These are phyloP conservation scores for Populus tremula DNA, from an alignment of 345 rosid species.

Conservation along the genomic window DNA sequence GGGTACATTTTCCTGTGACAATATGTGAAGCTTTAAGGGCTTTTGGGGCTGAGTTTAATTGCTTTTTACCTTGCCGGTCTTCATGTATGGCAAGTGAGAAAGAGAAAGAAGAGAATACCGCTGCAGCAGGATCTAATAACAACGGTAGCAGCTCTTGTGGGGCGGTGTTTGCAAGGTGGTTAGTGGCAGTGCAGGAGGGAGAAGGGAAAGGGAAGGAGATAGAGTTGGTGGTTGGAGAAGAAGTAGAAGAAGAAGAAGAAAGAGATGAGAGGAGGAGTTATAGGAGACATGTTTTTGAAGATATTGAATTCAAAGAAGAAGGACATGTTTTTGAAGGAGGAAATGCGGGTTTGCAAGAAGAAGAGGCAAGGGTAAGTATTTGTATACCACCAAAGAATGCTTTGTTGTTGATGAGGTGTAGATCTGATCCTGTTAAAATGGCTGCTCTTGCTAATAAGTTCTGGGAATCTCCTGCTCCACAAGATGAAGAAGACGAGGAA, in stretches of 20 bases:
- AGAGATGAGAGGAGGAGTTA: constrained; percentile 45
- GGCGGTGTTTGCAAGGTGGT: constrained; percentile 77
- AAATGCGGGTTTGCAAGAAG: constrained; percentile 29
- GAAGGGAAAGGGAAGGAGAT: constrained; percentile 65
- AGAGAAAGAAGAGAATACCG: constrained; percentile 32
- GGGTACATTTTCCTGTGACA: constrained; percentile 81
- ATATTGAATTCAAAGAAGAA: constrained; percentile 47
- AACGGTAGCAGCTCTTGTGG: constrained; percentile 52
- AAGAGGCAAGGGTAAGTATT: constrained; percentile 48
- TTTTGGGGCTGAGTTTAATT: constrained; percentile 81
- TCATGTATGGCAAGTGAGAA: constrained; percentile 48
- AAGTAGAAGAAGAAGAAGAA: constrained; percentile 26
- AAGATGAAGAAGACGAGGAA: constrained; percentile 21
- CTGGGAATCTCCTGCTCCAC: constrained; percentile 52
- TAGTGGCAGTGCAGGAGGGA: constrained; percentile 68
- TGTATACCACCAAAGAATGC: constrained; percentile 90
- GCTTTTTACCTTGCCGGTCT: constrained; percentile 80
- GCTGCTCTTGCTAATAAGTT: constrained; percentile 78
- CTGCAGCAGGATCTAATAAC: background rate
- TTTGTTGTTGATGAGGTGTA: constrained; percentile 79
- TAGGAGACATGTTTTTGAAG: constrained; percentile 72
- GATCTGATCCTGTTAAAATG: constrained; percentile 94
- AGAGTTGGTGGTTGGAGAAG: constrained; percentile 65
- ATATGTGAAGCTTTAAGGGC: constrained; percentile 80
- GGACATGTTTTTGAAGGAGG: constrained; percentile 1